Conservation (phyloP, 345 rosid genomes). For the Acer saccharum region DNA sequence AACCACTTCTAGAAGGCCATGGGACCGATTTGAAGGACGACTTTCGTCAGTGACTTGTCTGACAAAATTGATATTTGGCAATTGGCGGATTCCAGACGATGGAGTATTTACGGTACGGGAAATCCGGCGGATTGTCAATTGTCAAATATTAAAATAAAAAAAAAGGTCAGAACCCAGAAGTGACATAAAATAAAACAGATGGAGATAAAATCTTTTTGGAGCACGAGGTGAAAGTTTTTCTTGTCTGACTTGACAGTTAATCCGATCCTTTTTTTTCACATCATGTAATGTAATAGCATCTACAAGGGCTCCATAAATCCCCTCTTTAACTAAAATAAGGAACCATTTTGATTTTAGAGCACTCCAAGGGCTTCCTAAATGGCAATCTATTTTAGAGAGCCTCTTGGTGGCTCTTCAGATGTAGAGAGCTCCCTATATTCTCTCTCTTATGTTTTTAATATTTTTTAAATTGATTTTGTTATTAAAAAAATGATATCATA, state of each 20-base stretch:
- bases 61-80: not conserved
- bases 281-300: not conserved
- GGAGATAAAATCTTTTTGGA: constrained; percentile 10
- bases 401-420: no score
- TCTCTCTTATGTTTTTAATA: no score
- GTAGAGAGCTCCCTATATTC: no score
- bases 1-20: constrained; percentile 28
- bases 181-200: constrained; percentile 1
- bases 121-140: not conserved
- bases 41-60: not conserved
- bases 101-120: not conserved
- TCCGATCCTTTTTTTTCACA: not conserved
- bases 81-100: no score
- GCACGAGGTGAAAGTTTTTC: constrained; percentile 22
- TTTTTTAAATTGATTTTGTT: no score
- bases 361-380: no score
- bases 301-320: no score
- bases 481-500: no score
- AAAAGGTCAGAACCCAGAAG: not conserved
- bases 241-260: constrained; percentile 30
- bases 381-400: no score
- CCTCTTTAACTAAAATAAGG: no score
- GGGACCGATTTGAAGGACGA: not conserved
- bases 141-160: constrained; percentile 6
- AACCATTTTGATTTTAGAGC: no score